Percentiles rank a stretch among this genome's conserved stretches.
Conservation (phyloP, 345 rosid species). For the Hypericum perforatum region DNA sequence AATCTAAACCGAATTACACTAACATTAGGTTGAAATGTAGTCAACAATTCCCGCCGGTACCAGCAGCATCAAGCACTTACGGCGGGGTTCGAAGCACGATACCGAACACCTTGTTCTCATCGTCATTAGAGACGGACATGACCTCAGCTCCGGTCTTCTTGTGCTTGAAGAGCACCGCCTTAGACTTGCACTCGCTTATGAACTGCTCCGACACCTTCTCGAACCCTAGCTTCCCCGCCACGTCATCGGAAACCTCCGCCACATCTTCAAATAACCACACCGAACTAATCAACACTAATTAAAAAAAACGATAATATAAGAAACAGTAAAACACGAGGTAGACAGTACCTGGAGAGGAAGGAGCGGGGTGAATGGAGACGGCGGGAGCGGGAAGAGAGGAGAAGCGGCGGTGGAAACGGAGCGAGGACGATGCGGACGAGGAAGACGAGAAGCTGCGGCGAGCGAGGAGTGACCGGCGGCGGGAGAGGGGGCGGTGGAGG, state of each 20-base stretch:
- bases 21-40: not conserved
- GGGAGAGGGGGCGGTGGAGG: slow-evolving; percentile 36
- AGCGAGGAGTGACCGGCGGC: slow-evolving; percentile 21
- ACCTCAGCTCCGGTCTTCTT: slow-evolving; percentile 89
- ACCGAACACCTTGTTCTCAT: slow-evolving; percentile 86
- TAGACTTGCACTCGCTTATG: slow-evolving; percentile 87
- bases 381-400: slow-evolving; percentile 55
- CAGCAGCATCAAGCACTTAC: slow-evolving; percentile 30
- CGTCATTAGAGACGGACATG: slow-evolving; percentile 83
- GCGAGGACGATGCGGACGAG: slow-evolving; percentile 21
- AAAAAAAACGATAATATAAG: too few species aligned
- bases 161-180: slow-evolving; percentile 68
- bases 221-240: slow-evolving; percentile 69
- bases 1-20: not conserved
- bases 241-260: slow-evolving; percentile 40
- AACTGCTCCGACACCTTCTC: slow-evolving; percentile 79
- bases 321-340: not conserved
- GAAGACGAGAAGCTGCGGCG: slow-evolving; percentile 14
- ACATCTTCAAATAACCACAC: slow-evolving; percentile 23
- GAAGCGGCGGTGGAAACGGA: slow-evolving; percentile 24
- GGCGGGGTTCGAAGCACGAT: slow-evolving; percentile 88
- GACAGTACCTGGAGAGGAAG: slow-evolving; percentile 43
- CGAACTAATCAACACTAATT: too few species aligned
- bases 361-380: slow-evolving; percentile 47
- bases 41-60: not conserved